A percentile compares a stretch with the other conserved stretches of the same genome.
Conservation (phyloP, 371 early-diverging fungal genomes). For the Saksenaea vasiformis region DNA sequence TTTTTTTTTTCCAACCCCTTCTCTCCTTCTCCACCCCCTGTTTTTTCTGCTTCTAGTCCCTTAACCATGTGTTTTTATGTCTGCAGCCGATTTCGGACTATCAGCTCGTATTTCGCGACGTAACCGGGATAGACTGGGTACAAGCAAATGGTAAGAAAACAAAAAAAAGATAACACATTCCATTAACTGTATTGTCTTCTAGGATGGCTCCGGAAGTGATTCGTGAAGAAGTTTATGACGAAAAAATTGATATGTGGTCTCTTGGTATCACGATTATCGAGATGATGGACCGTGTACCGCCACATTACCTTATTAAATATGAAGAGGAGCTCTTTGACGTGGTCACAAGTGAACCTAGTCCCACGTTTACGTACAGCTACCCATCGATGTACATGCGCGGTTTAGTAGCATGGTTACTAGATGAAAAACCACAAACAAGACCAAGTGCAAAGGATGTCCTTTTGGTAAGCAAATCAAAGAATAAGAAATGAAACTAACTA, state of each 20-base stretch:
- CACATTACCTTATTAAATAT: constrained; percentile 43
- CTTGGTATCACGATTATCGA: constrained; percentile 54
- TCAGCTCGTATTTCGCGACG: constrained; percentile 36
- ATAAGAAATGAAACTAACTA: not conserved
- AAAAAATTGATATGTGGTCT: constrained; percentile 58
- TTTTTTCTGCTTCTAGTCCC: not conserved
- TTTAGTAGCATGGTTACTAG: constrained; percentile 49
- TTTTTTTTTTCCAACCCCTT: constrained; percentile 12
- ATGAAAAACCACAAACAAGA: constrained; percentile 40
- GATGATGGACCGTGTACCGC: constrained; percentile 58
- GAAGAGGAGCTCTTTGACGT: constrained; percentile 47
- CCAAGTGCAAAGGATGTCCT: constrained; percentile 44
- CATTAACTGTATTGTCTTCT: constrained; percentile 6
- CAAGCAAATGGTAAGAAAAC: constrained; percentile 76
- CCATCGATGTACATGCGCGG: constrained; percentile 54
- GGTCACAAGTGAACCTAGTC: constrained; percentile 45
- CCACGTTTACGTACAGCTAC: constrained; percentile 47
- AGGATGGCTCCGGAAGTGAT: constrained; percentile 57
- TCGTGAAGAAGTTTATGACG: constrained; percentile 44
- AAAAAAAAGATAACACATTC: not conserved
- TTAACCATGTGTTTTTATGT: constrained; percentile 5
- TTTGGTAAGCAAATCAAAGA: not conserved
- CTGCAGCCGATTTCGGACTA: constrained; percentile 41
- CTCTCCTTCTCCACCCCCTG: constrained; percentile 7
- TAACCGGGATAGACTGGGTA: constrained; percentile 91